Evolutionary conservation across 2,329 filamentous ascomycete species (phyloP), one percentile per base, ranked within the genome.

Genomic region (Paraconiothyrium brasiliense): DNA sequence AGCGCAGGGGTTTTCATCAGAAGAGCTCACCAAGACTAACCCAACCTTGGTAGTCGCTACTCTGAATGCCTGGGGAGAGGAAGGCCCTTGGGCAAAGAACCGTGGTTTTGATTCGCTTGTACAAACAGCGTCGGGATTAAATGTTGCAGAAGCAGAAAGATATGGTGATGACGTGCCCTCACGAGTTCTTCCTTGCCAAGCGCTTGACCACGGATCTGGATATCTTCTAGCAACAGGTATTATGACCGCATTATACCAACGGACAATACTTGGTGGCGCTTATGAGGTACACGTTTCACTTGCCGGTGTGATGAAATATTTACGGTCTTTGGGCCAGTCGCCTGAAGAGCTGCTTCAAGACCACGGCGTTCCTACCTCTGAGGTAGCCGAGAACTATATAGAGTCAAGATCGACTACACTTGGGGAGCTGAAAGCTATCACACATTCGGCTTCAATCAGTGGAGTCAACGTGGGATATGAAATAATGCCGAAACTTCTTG

Each of bases 71-170:
- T 88, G 84, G 60, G 85, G 84, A 0, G 77, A 81, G 0, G 58
- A 72, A 0, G 84, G 85, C 0, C 83, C 83, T 0, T 85, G 83
- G 83, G 64, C 71, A 0, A 59, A 67, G 0, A 75, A 81, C 2
- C 77, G 86, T 2, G 86, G 86, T 0, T 88, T 86, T 57, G 86
- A 88, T 64, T 86, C 84, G 0, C 76, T 85, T 4, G 82, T 85
- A 0, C 85, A 88, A 71, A 85, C 85, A 8, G 85, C 82, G 58
- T 82, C 83, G 0, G 86, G 86, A 0, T 81, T 87, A 71, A 87
- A 87, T 48, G 77, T 85, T 1, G 84, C 83, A 0, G 86, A 88
- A 66, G 85, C 85, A 0, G 78, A 83, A 58, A 79, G 82, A 49
- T 81, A 71, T 24, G 80, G 76, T 2, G 61, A 69, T 0, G 79